Percentiles rank a stretch among this genome's conserved stretches.
Evolutionary conservation across 2,329 filamentous ascomycete species (phyloP).

Genomic region (Cladophialophora immunda): DNA sequence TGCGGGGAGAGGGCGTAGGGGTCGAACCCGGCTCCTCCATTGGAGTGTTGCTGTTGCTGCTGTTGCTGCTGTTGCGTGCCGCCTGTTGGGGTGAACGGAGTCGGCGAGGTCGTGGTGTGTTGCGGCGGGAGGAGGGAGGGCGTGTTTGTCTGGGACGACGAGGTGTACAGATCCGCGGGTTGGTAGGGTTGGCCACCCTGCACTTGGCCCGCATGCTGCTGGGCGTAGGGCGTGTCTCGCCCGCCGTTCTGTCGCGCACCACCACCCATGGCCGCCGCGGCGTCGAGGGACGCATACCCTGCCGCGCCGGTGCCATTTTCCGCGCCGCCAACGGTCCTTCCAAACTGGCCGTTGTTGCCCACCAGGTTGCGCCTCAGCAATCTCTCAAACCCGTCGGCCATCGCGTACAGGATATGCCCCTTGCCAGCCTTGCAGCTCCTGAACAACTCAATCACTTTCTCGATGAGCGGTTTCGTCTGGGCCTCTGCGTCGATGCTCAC

Average conservation of each 20-base stretch:
- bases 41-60: slow-evolving; percentile 9
- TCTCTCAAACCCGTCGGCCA: slow-evolving; percentile 41
- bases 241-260: slow-evolving; percentile 6
- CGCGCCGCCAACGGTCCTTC: not conserved
- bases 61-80: slow-evolving; percentile 19
- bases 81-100: slow-evolving; percentile 17
- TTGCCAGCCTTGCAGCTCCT: slow-evolving; percentile 34
- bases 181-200: not conserved
- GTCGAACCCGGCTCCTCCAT: slow-evolving; percentile 22
- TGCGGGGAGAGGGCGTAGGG: slow-evolving; percentile 31
- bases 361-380: slow-evolving; percentile 36
- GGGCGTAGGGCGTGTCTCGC: not conserved
- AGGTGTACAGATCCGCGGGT: slow-evolving; percentile 8
- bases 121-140: slow-evolving; percentile 20
- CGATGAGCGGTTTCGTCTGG: slow-evolving; percentile 39
- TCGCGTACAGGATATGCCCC: slow-evolving; percentile 41
- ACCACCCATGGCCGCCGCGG: not conserved
- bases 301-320: slow-evolving; percentile 3
- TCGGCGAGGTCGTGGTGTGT: slow-evolving; percentile 24
- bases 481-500: slow-evolving; percentile 39
- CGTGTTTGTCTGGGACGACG: not conserved
- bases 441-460: slow-evolving; percentile 37
- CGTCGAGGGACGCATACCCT: slow-evolving; percentile 7
- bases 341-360: not conserved
- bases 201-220: not conserved